Evolutionary conservation across 169 alveolate species (phyloP), one percentile per base, ranked within the genome.

Genomic region (Plasmodium knowlesi): DNA sequence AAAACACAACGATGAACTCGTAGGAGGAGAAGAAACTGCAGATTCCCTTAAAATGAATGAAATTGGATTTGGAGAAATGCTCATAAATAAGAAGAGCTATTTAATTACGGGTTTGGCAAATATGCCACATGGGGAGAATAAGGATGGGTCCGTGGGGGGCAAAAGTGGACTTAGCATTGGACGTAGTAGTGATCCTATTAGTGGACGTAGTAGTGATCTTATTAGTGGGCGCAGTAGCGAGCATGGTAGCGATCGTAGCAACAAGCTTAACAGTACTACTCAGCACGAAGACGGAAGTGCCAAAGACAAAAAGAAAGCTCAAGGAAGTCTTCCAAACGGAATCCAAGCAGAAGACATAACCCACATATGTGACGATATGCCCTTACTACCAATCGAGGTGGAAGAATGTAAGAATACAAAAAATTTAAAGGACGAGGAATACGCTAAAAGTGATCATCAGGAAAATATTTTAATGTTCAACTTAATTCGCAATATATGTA

Each of bases 401-500:
- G 53, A 57, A 16, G 30, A 32, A 83, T 32, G 25, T 25, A 61
- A 57, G 8, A 16, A 80, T 1, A n/a, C 25, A 22, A 41, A 50
- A 57, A 37, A n/a, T n/a, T 16, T 83, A 22, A 46, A 83, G 22
- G 73, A 46, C 6, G 73, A 57, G 50, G 74, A 28, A 83, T 19
- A 25, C 46, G 39, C 14, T 25, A 34, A 57, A 34, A 83, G 61
- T 37, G 22, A 46, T 19, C 39, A 1, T 16, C 72, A 30, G 10
- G 57, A 32, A 57, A 25, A 25, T 19, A 41, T 83, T 32, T 61
- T 70, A 57, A 83, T 61, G 72, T 83, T 28, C 73, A 70, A 61
- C 30, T 83, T 83, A 83, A 61, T 54, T 28, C 72, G 82, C 72
- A 71, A 83, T 28, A 30, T 83, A 61, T 81, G 37, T 81, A 83